Conservation (phyloP, 495 filamentous ascomycete species). For the Chaetomium tenue region DNA sequence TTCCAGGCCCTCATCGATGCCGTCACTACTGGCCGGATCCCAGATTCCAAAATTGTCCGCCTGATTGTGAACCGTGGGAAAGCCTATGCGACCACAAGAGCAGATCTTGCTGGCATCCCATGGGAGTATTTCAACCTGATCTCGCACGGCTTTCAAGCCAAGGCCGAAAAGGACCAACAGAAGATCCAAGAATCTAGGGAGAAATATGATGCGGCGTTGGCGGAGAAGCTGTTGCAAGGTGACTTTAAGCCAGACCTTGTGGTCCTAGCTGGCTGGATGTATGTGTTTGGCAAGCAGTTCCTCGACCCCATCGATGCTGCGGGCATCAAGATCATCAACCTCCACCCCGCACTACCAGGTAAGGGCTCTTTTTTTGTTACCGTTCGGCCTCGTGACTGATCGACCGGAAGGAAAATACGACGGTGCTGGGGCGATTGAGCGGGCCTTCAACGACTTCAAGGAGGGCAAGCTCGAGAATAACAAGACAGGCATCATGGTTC, state of each 20-base stretch:
- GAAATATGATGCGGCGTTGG: conserved; percentile 79
- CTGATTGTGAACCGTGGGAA: conserved; percentile 81
- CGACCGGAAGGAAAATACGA: conserved; percentile 61
- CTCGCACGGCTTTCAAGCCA: conserved; percentile 52
- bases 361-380: neutral
- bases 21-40: conserved; percentile 51
- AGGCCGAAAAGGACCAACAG: conserved; percentile 50
- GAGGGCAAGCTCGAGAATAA: conserved; percentile 63
- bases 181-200: conserved; percentile 62
- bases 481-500: conserved; percentile 89
- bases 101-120: conserved; percentile 66
- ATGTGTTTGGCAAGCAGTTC: conserved; percentile 48
- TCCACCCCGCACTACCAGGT: conserved; percentile 75
- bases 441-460: conserved; percentile 73
- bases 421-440: conserved; percentile 72
- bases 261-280: conserved; percentile 69
- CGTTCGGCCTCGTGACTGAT: neutral
- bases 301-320: conserved; percentile 62
- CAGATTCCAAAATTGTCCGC: conserved; percentile 63
- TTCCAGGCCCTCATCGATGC: conserved; percentile 89
- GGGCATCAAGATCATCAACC: conserved; percentile 72
- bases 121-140: conserved; percentile 86
- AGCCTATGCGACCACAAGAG: conserved; percentile 76
- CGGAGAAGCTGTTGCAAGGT: conserved; percentile 58
- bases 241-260: conserved; percentile 68